Evolutionary conservation across 495 filamentous ascomycete genomes (phyloP), one percentile per base, ranked within the genome.

Genomic region (Hyaloscypha finlandica): DNA sequence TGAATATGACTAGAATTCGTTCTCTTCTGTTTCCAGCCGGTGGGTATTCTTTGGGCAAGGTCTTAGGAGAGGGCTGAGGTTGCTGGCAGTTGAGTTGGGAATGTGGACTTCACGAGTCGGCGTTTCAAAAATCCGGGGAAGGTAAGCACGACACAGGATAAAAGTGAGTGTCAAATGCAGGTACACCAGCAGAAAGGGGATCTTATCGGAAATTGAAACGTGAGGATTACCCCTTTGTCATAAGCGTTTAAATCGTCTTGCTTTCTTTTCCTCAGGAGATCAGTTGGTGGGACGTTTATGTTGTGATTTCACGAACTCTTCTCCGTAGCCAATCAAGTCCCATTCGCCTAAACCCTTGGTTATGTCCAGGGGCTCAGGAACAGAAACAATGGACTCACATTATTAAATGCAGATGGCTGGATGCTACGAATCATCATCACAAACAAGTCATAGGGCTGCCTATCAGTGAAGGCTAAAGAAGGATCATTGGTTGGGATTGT

Each of bases 81-180:
- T 67, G 52, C 48, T 67, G 59, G 19, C n/a, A 55, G 52, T 57
- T 25, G 20, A 29, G 57, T 14, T 48, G 9, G 42, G 53, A 65
- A 69, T 69, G 67, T 65, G 19, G 56, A 61, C 32, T 31, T 31
- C 56, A 39, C 61, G 56, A 29, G 54, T 57, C 19, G 45, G 22
- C 58, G 64, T 72, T 72, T 72, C 67, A 60, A 61, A 33, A 66
- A 65, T 65, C 64, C 52, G 60, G 67, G 70, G 70, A 65, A 67
- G 61, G 70, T 22, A 64, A 52, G 64, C 45, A 67, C 67, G 64
- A 68, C 53, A 63, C 29, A 60, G 39, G 42, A 60, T 14, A 42
- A 62, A 53, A 30, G 48, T 48, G 8, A 19, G 32, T 20, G 31
- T 33, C 32, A 48, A 48, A 20, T 59, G 19, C 56, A 59, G 56